Evolutionary conservation across 805 yeast species (phyloP).

Genomic region (Spathaspora girioi): DNA sequence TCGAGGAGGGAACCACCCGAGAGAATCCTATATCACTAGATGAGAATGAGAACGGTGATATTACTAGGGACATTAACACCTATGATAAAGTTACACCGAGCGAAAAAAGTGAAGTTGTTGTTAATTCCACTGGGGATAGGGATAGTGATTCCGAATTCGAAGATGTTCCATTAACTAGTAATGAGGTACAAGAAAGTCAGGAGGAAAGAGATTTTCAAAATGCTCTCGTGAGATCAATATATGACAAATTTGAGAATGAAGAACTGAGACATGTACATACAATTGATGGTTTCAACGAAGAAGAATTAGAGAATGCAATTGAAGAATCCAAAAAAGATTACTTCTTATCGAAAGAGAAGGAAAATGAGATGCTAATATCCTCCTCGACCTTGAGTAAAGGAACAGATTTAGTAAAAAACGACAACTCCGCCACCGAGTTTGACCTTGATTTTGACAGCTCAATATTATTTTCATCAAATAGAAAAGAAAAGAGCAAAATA

Average conservation of each 20-base stretch:
- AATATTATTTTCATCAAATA: constrained; percentile 13
- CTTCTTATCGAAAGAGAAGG: constrained; percentile 21
- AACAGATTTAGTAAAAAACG: neutral
- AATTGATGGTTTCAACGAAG: constrained; percentile 22
- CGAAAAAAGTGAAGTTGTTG: neutral
- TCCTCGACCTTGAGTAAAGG: neutral
- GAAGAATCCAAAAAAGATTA: constrained; percentile 45
- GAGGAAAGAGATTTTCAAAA: constrained; percentile 24
- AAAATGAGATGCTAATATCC: constrained; percentile 3
- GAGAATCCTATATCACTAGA: constrained; percentile 47
- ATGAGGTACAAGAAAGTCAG: constrained; percentile 16
- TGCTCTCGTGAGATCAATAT: constrained; percentile 35
- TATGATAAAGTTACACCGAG: neutral
- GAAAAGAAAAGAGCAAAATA: neutral
- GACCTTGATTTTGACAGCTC: constrained; percentile 17
- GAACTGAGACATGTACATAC: neutral
- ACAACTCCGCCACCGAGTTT: neutral
- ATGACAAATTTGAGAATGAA: constrained; percentile 22
- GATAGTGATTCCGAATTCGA: constrained; percentile 41
- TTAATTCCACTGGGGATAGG: constrained; percentile 1
- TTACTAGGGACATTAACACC: constrained; percentile 1
- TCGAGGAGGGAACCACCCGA: constrained; percentile 22
- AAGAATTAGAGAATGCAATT: constrained; percentile 45
- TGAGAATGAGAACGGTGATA: constrained; percentile 25
- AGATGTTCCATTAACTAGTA: constrained; percentile 52